Evolutionary conservation across 306 rosid genomes (phyloP), one percentile per base, ranked within the genome.

Genomic region (Sophora flavescens): DNA sequence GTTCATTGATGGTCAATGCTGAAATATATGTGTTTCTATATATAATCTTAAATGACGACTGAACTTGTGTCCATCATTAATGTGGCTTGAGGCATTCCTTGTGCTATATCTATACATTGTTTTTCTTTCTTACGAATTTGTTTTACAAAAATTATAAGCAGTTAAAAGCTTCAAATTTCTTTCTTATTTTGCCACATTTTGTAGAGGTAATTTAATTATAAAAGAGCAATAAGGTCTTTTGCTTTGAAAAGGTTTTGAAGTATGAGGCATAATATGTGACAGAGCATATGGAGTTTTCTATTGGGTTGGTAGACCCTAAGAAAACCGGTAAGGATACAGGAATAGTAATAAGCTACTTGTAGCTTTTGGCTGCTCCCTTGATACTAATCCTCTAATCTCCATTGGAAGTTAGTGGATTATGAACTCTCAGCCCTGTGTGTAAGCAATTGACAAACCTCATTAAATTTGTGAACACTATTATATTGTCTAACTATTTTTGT

Each of bases 61-160:
- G 6, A 57, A 39, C 54, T 33, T 16, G 8, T 11, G 16, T 28
- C 32, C 77, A 57, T 16, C 56, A 38, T 7, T 39, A 38, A 36
- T 36, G 41, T 18, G 65, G n/a, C n/a, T n/a, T n/a, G n/a, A n/a
- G n/a, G 76, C 22, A 6, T 71, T 64, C 51, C 6, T 28, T 38
- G 57, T 36, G 32, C 15, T 52, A 9, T 28, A 5, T 22, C 5
- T 41, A 9, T 39, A 16, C 10, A 17, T n/a, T 17, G 30, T 8
- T 63, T 63, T 63, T 13, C 0, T 35, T 63, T 63, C 3, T 13
- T 47, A 47, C 15, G 1, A 47, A 47, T 6, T 35, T 62, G 7
- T 11, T 62, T 62, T 33, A 42, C 6, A 13, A 28, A 11, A 6
- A 1, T n/a, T n/a, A n/a, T 35, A 14, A 5, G 4, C 14, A 35